Percentiles rank a stretch among this genome's conserved stretches.
These are phyloP conservation scores for Yarrowia sp. DNA, from an alignment of 805 yeast genomes.

Conservation along the genomic window DNA sequence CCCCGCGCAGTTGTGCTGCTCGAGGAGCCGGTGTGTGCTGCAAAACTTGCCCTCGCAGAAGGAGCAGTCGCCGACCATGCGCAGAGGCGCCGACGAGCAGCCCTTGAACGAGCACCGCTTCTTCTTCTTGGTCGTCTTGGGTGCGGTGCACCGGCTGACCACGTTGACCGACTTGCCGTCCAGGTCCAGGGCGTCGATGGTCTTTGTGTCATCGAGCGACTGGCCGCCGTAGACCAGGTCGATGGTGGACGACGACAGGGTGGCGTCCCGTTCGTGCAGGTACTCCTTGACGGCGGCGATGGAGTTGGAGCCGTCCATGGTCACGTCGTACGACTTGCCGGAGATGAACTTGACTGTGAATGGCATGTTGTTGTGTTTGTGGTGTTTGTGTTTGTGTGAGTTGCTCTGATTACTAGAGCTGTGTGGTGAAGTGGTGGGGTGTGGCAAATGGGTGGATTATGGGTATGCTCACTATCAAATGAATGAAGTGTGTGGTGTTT, in stretches of 20 bases:
- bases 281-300: conserved; percentile 39
- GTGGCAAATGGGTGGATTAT: not conserved
- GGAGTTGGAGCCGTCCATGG: conserved; percentile 35
- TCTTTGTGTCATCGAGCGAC: conserved; percentile 37
- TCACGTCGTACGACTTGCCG: conserved; percentile 26
- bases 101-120: conserved; percentile 51
- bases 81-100: conserved; percentile 63
- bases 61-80: conserved; percentile 76
- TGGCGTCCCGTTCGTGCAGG: conserved; percentile 36
- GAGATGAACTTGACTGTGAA: conserved; percentile 26
- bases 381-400: not conserved
- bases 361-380: not conserved
- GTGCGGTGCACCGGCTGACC: conserved; percentile 30
- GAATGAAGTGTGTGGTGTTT: not conserved
- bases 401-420: not conserved
- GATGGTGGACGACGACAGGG: conserved; percentile 33
- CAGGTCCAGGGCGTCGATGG: conserved; percentile 34
- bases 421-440: not conserved
- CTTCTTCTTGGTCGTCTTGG: conserved; percentile 38
- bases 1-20: conserved; percentile 78
- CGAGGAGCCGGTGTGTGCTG: conserved; percentile 81
- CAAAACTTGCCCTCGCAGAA: conserved; percentile 84
- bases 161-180: conserved; percentile 22
- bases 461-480: not conserved
- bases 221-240: conserved; percentile 36